Conservation (phyloP, 371 early-diverging fungal genomes). For the Mucor velutinosus region DNA sequence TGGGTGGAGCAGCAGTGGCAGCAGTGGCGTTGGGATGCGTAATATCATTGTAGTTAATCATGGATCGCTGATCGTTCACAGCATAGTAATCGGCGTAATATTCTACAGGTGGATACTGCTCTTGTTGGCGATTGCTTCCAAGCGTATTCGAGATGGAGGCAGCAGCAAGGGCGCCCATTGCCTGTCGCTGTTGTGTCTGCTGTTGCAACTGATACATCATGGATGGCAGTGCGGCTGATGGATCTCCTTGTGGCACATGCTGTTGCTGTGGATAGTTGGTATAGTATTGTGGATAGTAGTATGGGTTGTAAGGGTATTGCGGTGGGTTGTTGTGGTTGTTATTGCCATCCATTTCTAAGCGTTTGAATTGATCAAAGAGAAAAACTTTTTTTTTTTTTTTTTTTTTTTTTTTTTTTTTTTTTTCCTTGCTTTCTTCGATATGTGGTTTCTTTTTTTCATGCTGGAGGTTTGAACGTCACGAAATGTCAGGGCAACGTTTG, state of each 20-base stretch:
- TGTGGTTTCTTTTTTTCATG: too few species aligned
- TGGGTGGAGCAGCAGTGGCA: background rate
- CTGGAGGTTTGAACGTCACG: too few species aligned
- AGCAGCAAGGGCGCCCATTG: slow-evolving; percentile 24
- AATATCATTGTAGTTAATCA: slow-evolving; percentile 24
- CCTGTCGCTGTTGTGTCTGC: slow-evolving; percentile 28
- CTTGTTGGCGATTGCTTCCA: slow-evolving; percentile 8
- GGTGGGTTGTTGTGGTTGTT: background rate
- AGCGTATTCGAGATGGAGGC: slow-evolving; percentile 28
- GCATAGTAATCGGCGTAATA: slow-evolving; percentile 11
- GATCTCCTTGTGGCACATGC: slow-evolving; percentile 24
- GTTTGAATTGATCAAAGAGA: background rate
- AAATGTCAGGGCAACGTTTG: too few species aligned
- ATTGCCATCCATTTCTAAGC: background rate
- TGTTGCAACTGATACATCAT: slow-evolving; percentile 33
- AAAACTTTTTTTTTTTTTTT: slow-evolving; percentile 1
- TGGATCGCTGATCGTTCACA: slow-evolving; percentile 9
- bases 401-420: too few species aligned
- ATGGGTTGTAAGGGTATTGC: slow-evolving; percentile 5
- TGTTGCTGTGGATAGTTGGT: background rate
- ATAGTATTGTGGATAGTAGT: slow-evolving; percentile 17
- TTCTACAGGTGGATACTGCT: background rate
- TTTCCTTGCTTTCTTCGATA: too few species aligned
- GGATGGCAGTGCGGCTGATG: slow-evolving; percentile 15
- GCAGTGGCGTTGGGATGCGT: background rate